phyloP scores from a whole-genome alignment of 768 basidiomycete genomes.

The Russula ochroleuca region DNA sequence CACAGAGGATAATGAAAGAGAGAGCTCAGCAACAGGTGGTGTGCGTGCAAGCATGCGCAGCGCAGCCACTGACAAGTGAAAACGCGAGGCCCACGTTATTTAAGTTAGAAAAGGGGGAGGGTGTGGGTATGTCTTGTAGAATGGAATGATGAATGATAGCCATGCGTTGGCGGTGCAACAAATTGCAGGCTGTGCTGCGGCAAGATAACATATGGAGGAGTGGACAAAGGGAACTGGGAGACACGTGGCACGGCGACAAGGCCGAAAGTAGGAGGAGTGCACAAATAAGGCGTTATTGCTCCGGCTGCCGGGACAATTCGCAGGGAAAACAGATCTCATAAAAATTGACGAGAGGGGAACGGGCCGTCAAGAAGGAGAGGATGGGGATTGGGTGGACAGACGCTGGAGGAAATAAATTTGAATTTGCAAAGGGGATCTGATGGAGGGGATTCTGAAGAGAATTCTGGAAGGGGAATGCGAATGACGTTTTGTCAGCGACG shows the following conservation, averaged over 20 bases:
- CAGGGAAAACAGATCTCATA: conserved; percentile 18
- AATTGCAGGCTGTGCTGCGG: conserved; percentile 9
- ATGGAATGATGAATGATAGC: neutral
- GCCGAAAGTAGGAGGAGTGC: conserved; percentile 5
- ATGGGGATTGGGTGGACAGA: conserved; percentile 28
- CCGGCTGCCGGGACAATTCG: conserved; percentile 23
- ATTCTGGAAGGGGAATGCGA: conserved; percentile 30
- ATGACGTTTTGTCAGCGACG: conserved; percentile 32
- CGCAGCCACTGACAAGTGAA: conserved; percentile 10
- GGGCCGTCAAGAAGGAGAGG: conserved; percentile 23
- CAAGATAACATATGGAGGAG: conserved; percentile 13
- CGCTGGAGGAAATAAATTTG: conserved; percentile 25
- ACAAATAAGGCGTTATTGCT: conserved; percentile 22
- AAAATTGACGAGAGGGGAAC: conserved; percentile 22
- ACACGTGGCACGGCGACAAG: conserved; percentile 25
- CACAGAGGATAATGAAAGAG: neutral
- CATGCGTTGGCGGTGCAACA: conserved; percentile 3
- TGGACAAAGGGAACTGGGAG: conserved; percentile 17
- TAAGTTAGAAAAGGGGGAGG: conserved; percentile 15
- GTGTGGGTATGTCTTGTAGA: neutral
- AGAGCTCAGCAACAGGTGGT: neutral
- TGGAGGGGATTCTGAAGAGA: conserved; percentile 24
- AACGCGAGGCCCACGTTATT: conserved; percentile 12
- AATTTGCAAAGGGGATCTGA: conserved; percentile 29
- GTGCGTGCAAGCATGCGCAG: conserved; percentile 1